Conservation (phyloP, 2,329 filamentous ascomycete genomes). For the Alternaria solani region DNA sequence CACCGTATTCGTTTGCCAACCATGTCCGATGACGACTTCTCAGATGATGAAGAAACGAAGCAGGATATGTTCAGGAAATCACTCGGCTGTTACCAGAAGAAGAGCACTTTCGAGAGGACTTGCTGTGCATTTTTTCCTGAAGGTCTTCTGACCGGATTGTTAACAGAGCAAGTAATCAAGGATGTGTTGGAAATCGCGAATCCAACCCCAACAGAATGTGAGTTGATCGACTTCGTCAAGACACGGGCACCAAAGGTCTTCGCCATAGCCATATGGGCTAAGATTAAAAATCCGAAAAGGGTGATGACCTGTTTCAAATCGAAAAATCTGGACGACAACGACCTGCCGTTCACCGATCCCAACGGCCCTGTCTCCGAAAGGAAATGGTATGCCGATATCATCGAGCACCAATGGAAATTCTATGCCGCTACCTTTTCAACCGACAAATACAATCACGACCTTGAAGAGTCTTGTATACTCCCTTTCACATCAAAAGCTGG, state of each 20-base stretch:
- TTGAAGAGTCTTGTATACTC: background rate
- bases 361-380: too few relatives aligned
- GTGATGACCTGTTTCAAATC: too few relatives aligned
- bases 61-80: background rate
- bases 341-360: too few relatives aligned
- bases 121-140: too few relatives aligned
- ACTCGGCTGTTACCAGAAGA: too few relatives aligned
- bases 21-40: background rate
- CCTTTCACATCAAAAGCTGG: constrained; percentile 5
- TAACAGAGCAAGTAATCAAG: background rate
- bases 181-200: background rate
- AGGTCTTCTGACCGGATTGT: background rate
- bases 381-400: background rate
- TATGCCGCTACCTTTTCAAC: constrained; percentile 1
- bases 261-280: background rate
- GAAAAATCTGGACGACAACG: too few relatives aligned
- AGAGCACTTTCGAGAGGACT: too few relatives aligned
- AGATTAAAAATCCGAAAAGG: background rate
- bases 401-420: background rate
- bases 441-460: background rate
- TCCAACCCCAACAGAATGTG: background rate
- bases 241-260: background rate
- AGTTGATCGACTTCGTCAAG: background rate
- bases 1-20: background rate
- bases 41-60: background rate